Percentiles rank a stretch among this genome's conserved stretches.
Evolutionary conservation across 2,329 filamentous ascomycete genomes (phyloP).

Genomic region (Hypoxylon rubiginosum): DNA sequence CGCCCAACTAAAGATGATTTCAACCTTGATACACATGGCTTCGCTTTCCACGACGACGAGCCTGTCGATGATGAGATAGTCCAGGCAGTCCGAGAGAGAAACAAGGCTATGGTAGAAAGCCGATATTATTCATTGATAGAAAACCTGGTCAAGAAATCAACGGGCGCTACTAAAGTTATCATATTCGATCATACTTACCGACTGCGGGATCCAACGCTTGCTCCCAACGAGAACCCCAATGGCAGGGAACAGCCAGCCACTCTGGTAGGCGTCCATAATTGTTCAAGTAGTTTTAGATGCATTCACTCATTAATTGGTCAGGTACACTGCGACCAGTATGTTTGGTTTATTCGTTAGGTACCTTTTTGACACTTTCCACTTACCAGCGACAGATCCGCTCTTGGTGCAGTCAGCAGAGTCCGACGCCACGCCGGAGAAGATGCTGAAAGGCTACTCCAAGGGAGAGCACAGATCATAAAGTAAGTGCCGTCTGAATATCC

Average conservation of each 20-base stretch:
- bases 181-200: conserved; percentile 36
- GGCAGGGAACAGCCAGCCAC: conserved; percentile 33
- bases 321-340: neutral
- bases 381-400: neutral
- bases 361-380: neutral
- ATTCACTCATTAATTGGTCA: neutral
- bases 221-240: conserved; percentile 10
- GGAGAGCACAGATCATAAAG: neutral
- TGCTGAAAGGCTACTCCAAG: neutral
- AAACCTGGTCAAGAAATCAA: conserved; percentile 25
- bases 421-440: neutral
- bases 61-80: neutral
- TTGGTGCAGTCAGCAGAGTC: neutral
- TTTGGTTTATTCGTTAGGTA: neutral
- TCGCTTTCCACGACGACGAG: neutral
- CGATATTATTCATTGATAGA: conserved; percentile 26
- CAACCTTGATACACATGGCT: neutral
- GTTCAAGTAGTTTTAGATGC: neutral
- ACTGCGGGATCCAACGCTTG: conserved; percentile 10
- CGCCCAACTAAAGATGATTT: conserved; percentile 18
- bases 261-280: conserved; percentile 12
- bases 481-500: neutral
- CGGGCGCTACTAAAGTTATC: conserved; percentile 25
- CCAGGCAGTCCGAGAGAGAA: neutral
- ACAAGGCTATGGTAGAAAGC: neutral